Evolutionary conservation across 1,284 basidiomycete species (phyloP).

Genomic region (Xerocomus amazonicus): DNA sequence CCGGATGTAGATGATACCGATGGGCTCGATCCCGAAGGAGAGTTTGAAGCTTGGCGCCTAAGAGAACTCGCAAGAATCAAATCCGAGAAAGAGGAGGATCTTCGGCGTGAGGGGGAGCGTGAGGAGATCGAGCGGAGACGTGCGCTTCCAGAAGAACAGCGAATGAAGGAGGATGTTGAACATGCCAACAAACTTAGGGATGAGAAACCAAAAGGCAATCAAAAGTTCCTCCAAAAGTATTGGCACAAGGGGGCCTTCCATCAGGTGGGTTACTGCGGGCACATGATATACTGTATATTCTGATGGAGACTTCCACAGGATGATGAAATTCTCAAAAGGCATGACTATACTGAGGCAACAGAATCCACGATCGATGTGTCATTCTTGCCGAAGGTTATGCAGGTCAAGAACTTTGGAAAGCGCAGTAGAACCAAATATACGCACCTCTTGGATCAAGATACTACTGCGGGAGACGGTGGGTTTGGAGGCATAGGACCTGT

Average conservation of each 20-base stretch:
- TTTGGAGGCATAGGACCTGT: conserved; percentile 64
- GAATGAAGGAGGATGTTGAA: conserved; percentile 87
- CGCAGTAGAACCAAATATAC: conserved; percentile 92
- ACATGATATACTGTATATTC: neutral
- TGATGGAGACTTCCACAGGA: conserved; percentile 51
- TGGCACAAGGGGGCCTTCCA: conserved; percentile 99
- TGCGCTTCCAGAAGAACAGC: conserved; percentile 88
- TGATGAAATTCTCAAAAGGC: conserved; percentile 78
- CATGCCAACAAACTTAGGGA: conserved; percentile 76
- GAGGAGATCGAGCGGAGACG: conserved; percentile 89
- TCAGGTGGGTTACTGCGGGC: conserved; percentile 53
- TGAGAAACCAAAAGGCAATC: conserved; percentile 83
- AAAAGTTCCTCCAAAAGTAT: conserved; percentile 96
- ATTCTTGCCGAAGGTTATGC: conserved; percentile 91
- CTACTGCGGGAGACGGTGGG: conserved; percentile 59
- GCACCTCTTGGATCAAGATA: conserved; percentile 93
- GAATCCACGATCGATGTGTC: conserved; percentile 84
- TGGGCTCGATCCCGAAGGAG: conserved; percentile 82
- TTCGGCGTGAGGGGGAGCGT: conserved; percentile 74
- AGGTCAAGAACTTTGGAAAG: conserved; percentile 96
- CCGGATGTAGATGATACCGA: conserved; percentile 96
- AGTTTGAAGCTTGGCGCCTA: conserved; percentile 95
- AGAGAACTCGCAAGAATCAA: conserved; percentile 91
- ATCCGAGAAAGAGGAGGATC: conserved; percentile 83
- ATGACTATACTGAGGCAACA: conserved; percentile 89